These are phyloP conservation scores for Salix purpurea DNA, from an alignment of 345 rosid species.

Conservation along the genomic window DNA sequence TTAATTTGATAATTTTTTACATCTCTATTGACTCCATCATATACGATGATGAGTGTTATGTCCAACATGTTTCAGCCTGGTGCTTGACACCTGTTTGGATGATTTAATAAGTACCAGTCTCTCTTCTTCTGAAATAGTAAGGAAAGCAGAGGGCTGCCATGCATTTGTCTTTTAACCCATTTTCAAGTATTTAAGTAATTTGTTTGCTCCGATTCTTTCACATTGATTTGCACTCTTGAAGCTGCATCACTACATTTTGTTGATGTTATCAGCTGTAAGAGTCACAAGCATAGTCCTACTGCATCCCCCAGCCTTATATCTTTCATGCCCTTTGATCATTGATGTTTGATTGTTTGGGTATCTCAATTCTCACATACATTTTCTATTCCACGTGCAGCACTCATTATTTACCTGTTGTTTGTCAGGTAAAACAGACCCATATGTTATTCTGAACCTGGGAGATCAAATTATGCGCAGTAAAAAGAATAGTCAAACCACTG, in stretches of 20 bases:
- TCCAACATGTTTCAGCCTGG: neutral
- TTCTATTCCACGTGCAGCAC: neutral
- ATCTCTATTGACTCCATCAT: neutral
- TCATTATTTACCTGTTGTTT: constrained; percentile 10
- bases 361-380: constrained; percentile 9
- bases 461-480: constrained; percentile 89
- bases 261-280: neutral
- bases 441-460: constrained; percentile 74
- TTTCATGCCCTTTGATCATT: neutral
- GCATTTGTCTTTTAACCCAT: neutral
- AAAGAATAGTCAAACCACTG: constrained; percentile 96
- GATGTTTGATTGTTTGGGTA: neutral
- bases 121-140: neutral
- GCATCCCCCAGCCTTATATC: neutral
- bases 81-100: neutral
- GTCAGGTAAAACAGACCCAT: constrained; percentile 96
- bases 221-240: neutral
- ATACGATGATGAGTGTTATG: neutral
- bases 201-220: neutral
- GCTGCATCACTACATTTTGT: neutral
- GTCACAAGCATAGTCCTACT: neutral
- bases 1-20: neutral
- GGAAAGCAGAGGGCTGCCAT: neutral
- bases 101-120: neutral
- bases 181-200: neutral